phyloP scores from a whole-genome alignment of 1,284 basidiomycete genomes.

The Sporisorium scitamineum region DNA sequence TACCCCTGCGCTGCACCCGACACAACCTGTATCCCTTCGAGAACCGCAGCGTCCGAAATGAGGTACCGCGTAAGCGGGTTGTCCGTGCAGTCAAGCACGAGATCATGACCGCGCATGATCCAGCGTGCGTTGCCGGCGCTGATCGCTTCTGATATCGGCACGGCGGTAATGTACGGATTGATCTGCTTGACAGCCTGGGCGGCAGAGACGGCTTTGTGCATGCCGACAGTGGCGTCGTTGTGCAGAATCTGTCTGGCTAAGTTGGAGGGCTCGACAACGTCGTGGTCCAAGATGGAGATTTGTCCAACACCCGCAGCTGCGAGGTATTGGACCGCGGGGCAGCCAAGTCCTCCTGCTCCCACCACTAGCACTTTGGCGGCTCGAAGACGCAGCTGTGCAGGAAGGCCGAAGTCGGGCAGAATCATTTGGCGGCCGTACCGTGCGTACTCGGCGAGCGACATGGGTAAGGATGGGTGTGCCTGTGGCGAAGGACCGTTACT shows the following conservation, averaged over 20 bases:
- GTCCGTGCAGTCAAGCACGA: slow-evolving; percentile 95
- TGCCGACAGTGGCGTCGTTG: slow-evolving; percentile 81
- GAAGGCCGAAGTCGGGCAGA: slow-evolving; percentile 85
- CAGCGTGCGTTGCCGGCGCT: slow-evolving; percentile 51
- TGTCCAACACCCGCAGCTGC: slow-evolving; percentile 88
- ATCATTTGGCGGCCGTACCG: slow-evolving; percentile 99
- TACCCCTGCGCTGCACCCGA: slow-evolving; percentile 92
- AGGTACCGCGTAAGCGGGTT: slow-evolving; percentile 92
- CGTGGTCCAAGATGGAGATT: slow-evolving; percentile 90
- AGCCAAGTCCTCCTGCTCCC: slow-evolving; percentile 95
- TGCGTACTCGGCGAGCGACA: slow-evolving; percentile 78
- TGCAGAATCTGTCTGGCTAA: slow-evolving; percentile 94
- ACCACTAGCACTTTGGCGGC: slow-evolving; percentile 84
- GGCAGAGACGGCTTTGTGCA: slow-evolving; percentile 81
- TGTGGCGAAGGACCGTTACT: not conserved
- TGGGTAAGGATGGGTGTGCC: slow-evolving; percentile 30
- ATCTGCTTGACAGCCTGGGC: slow-evolving; percentile 73
- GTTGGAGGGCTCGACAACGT: slow-evolving; percentile 90
- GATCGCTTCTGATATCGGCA: slow-evolving; percentile 37
- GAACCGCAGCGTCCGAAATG: slow-evolving; percentile 88
- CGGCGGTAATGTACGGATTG: slow-evolving; percentile 60
- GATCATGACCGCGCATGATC: slow-evolving; percentile 70
- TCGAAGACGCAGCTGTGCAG: slow-evolving; percentile 81
- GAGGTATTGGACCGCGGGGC: slow-evolving; percentile 93
- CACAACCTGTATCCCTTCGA: slow-evolving; percentile 81